Percentiles rank a stretch among this genome's conserved stretches.
Evolutionary conservation across 345 rosid species (phyloP).

Genomic region (Theobroma cacao): DNA sequence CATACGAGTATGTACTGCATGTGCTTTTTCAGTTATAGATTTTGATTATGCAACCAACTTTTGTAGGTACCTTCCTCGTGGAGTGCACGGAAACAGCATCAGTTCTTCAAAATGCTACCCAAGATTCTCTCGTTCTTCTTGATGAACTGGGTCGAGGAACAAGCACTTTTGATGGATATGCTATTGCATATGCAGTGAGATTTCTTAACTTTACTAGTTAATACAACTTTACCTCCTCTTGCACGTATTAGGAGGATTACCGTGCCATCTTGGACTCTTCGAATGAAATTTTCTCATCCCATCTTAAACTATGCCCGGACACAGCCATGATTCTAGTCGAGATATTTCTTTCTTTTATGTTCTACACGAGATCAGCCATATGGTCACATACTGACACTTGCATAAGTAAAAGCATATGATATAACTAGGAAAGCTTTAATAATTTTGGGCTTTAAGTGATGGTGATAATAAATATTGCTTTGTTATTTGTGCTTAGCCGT

Average conservation of each 20-base stretch:
- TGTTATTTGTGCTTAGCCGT: background rate
- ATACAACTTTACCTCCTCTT: background rate
- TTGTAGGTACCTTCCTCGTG: constrained; percentile 82
- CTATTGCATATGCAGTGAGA: constrained; percentile 89
- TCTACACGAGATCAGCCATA: background rate
- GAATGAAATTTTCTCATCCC: background rate
- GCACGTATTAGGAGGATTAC: background rate
- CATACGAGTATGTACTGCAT: background rate
- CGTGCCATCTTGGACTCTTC: background rate
- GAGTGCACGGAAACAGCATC: constrained; percentile 98
- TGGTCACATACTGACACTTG: background rate
- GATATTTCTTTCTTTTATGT: background rate
- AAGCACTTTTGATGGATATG: constrained; percentile 95
- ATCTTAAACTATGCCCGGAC: background rate
- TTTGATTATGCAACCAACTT: constrained; percentile 17
- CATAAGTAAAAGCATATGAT: background rate
- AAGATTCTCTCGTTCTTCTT: constrained; percentile 86
- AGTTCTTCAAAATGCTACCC: constrained; percentile 89
- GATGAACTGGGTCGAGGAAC: constrained; percentile 98
- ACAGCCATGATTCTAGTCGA: background rate
- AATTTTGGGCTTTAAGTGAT: background rate
- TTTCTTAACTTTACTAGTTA: constrained; percentile 8
- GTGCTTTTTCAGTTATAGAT: constrained; percentile 1
- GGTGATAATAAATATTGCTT: background rate
- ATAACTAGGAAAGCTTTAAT: background rate